A percentile compares a stretch with the other conserved stretches of the same genome.
Evolutionary conservation across 345 rosid genomes (phyloP).

Genomic region (Linum tenue): DNA sequence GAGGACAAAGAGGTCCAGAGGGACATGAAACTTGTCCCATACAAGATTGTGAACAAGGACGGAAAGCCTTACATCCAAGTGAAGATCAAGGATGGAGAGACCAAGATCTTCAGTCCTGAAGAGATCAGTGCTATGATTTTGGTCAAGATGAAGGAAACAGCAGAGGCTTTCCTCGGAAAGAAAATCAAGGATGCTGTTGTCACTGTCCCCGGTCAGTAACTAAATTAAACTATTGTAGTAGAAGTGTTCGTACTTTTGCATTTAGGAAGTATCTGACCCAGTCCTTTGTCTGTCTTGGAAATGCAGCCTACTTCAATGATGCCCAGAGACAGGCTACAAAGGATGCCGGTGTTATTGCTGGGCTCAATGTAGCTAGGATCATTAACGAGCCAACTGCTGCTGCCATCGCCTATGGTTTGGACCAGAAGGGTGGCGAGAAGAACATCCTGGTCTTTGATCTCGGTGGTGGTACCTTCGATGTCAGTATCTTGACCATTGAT

Average conservation of each 20-base stretch:
- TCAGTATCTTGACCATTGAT: slow-evolving; percentile 19
- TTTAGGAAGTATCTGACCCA: background rate
- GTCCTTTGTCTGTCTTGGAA: no score
- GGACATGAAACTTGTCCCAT: slow-evolving; percentile 24
- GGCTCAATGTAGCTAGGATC: slow-evolving; percentile 19
- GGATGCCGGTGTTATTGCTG: slow-evolving; percentile 21
- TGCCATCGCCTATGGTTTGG: slow-evolving; percentile 23
- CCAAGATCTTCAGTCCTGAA: slow-evolving; percentile 24
- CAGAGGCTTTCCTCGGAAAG: slow-evolving; percentile 28
- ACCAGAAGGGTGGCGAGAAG: slow-evolving; percentile 21
- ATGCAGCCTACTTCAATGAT: slow-evolving; percentile 24
- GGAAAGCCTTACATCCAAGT: slow-evolving; percentile 25
- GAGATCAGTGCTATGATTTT: slow-evolving; percentile 26
- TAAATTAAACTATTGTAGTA: background rate
- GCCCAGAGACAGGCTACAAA: slow-evolving; percentile 22
- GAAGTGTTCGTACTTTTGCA: background rate
- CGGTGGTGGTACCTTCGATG: slow-evolving; percentile 23
- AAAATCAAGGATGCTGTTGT: slow-evolving; percentile 28
- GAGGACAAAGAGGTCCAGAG: slow-evolving; percentile 24
- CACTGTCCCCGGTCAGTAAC: slow-evolving; percentile 20
- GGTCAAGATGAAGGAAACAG: slow-evolving; percentile 25
- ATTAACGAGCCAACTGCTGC: slow-evolving; percentile 25
- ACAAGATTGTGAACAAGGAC: slow-evolving; percentile 25
- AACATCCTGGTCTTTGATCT: slow-evolving; percentile 24
- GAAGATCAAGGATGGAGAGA: slow-evolving; percentile 20